phyloP scores from a whole-genome alignment of 768 basidiomycete species.

The Boletus reticuloceps region DNA sequence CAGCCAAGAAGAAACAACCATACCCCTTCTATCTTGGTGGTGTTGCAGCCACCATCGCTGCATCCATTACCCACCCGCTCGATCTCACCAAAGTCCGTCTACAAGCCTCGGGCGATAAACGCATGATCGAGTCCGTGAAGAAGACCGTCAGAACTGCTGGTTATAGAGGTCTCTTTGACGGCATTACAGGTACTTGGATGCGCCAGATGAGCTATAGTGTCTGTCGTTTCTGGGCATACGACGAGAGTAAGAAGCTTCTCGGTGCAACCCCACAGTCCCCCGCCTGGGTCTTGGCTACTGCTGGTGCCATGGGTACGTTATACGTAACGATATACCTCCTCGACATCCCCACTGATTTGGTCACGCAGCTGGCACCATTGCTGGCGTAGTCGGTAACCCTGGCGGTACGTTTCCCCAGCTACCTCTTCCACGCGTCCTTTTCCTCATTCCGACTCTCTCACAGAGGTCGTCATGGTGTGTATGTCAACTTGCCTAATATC shows the following conservation, averaged over 20 bases:
- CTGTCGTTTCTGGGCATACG: conserved; percentile 92
- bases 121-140: conserved; percentile 79
- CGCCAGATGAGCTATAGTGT: conserved; percentile 92
- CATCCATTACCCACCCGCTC: conserved; percentile 84
- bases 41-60: conserved; percentile 83
- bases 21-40: conserved; percentile 89
- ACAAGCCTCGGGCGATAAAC: conserved; percentile 89
- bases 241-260: conserved; percentile 82
- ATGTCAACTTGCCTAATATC: conserved; percentile 5
- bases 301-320: conserved; percentile 81
- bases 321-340: not conserved
- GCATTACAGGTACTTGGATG: conserved; percentile 85
- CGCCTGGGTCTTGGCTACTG: conserved; percentile 76
- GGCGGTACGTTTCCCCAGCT: conserved; percentile 52
- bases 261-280: conserved; percentile 67
- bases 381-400: conserved; percentile 87
- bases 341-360: not conserved
- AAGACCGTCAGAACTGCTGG: conserved; percentile 85
- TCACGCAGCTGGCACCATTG: conserved; percentile 71
- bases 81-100: conserved; percentile 91
- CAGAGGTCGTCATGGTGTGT: conserved; percentile 71
- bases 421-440: not conserved
- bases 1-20: conserved; percentile 53
- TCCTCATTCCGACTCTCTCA: not conserved
- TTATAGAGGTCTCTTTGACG: conserved; percentile 72